Base-by-base conservation (phyloP, 1,284 basidiomycete genomes). In the Cutaneotrichosporon sp. region DNA sequence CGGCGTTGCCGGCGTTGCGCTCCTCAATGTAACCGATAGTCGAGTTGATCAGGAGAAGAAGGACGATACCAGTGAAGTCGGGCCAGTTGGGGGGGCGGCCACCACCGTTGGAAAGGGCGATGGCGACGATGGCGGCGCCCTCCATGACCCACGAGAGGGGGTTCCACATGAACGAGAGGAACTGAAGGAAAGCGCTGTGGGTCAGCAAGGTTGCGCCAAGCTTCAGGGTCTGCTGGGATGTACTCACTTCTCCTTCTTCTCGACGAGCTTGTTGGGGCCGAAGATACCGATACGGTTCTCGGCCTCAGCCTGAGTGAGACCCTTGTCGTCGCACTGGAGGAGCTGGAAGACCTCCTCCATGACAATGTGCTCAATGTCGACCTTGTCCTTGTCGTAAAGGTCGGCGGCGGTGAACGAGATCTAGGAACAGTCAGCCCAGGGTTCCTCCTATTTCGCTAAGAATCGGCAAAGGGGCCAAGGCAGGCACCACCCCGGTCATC, bases 91-190 rank as follows among this genome's bases (percentile, higher is more conserved):
- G 95, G 53, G 95, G 86, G 68, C 84, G 83, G 67, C 85, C 83
- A 55, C 71, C 88, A 82, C 95, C 94, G 81, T 98, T 98, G 67
- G 95, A 97, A 45, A 98, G 87, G 51, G 87, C 95, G 79, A 97
- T 97, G 64, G 95, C 94, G 79, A 98, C 95, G 55, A 97, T 84
- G 54, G 95, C 94, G 60, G 95, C 95, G 71, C 90, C 93, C 82
- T 99, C 95, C 95, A 98, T 99, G 82, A 98, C 95, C 94, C 95
- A 98, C 45, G 94, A 97, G 25, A 97, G 85, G 56, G 94, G 94
- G 83, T 97, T 97, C 93, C 93, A 95, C 92, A 95, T 95, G 85
- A 97, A 97, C 78, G 87, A 88, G 74, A 97, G 83, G 83, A 97
- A 97, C 89, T 97, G 80, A 16, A 75, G 68, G 65, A 73, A 59